These are phyloP conservation scores for Pseudoscleropodium purum DNA, from an alignment of 225 moss, liverwort and hornwort species.

Conservation along the genomic window DNA sequence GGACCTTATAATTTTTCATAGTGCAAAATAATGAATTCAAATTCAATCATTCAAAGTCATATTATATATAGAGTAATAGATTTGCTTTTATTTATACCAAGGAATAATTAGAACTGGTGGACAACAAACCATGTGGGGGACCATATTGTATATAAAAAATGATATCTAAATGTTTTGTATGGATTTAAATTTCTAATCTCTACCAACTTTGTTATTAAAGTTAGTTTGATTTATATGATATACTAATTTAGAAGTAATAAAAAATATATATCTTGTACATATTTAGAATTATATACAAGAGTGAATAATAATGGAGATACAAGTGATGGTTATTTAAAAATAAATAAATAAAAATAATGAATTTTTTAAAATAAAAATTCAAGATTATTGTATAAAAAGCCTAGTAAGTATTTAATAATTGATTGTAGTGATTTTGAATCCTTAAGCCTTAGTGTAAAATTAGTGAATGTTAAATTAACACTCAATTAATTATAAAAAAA, in stretches of 20 bases:
- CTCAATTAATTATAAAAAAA: neutral
- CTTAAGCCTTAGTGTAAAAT: neutral
- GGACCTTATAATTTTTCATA: rapidly evolving
- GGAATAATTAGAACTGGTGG: neutral
- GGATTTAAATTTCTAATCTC: neutral
- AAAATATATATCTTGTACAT: neutral
- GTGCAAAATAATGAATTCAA: too few species aligned
- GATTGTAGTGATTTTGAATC: neutral
- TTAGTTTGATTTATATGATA: neutral
- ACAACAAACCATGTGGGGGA: rapidly evolving
- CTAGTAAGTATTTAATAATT: too few species aligned
- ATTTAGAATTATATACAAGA: neutral
- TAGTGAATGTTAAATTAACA: neutral
- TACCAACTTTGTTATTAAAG: neutral
- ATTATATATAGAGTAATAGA: neutral
- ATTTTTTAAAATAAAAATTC: too few species aligned
- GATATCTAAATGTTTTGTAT: neutral
- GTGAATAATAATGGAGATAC: neutral
- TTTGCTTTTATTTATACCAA: neutral
- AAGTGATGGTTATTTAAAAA: neutral
- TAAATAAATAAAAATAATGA: neutral
- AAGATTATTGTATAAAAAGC: neutral
- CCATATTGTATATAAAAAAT: neutral
- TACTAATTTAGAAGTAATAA: neutral
- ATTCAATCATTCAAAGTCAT: neutral